Conservation (phyloP, 2,329 filamentous ascomycete species). For the Balansia obtecta region DNA sequence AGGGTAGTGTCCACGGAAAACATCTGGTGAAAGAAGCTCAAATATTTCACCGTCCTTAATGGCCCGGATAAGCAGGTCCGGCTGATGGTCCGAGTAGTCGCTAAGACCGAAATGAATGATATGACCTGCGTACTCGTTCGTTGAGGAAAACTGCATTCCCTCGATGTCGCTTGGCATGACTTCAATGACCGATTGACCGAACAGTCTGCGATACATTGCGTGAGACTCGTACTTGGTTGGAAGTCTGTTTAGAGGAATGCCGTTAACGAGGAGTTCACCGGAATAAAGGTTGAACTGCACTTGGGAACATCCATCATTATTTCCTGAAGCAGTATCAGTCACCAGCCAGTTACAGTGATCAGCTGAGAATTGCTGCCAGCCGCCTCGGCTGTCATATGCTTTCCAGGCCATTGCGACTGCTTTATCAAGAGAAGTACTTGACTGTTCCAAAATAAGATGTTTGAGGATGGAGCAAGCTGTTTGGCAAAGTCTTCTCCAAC, state of each 20-base stretch:
- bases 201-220: conserved; percentile 9
- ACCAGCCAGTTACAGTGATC: conserved; percentile 2
- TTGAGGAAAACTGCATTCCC: conserved; percentile 28
- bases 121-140: conserved; percentile 18
- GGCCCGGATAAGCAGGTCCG: conserved; percentile 22
- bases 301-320: not conserved
- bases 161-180: conserved; percentile 10
- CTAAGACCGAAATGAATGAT: conserved; percentile 22
- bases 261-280: conserved; percentile 39
- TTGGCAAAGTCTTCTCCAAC: conserved; percentile 1
- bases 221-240: conserved; percentile 30
- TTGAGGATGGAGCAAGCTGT: not conserved
- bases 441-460: not conserved
- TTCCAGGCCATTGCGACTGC: not conserved
- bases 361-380: not conserved
- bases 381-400: not conserved
- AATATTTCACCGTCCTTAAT: conserved; percentile 1
- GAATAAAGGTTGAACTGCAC: conserved; percentile 38
- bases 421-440: not conserved
- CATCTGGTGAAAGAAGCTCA: conserved; percentile 21
- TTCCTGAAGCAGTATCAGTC: not conserved
- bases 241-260: conserved; percentile 32
- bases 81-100: not conserved
- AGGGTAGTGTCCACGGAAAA: conserved; percentile 21
- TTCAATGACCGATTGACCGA: conserved; percentile 8